Conservation (phyloP, 2,329 filamentous ascomycete species). For the Cladobotryum protrusum region DNA sequence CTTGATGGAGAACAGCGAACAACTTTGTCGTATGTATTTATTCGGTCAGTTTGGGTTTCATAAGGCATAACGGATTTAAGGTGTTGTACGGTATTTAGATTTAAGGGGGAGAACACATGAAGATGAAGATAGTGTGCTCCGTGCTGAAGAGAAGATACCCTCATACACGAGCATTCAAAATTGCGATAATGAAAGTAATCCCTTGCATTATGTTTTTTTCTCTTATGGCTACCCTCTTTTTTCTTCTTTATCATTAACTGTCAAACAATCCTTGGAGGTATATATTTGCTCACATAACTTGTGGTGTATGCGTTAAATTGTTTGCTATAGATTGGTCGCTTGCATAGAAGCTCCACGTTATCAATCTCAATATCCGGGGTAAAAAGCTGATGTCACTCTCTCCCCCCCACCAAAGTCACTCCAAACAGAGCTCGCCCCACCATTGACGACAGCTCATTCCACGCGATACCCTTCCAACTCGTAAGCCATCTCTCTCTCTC, state of each 20-base stretch:
- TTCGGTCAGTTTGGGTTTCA: constrained; percentile 6
- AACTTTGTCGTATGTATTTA: constrained; percentile 4
- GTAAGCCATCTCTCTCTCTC: background rate
- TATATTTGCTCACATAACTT: too few species aligned
- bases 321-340: background rate
- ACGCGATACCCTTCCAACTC: too few species aligned
- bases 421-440: background rate
- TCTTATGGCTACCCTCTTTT: too few species aligned
- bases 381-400: background rate
- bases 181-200: too few species aligned
- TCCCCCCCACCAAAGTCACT: background rate
- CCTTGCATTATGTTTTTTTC: too few species aligned
- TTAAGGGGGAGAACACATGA: background rate
- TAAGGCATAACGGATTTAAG: background rate
- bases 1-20: background rate
- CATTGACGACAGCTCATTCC: background rate
- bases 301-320: too few species aligned
- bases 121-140: background rate
- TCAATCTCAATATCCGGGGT: background rate
- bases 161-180: too few species aligned
- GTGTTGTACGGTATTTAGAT: constrained; percentile 1
- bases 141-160: background rate
- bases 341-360: background rate
- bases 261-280: too few species aligned
- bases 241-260: too few species aligned